Percentiles rank a stretch among this genome's conserved stretches.
Conservation (phyloP, 371 early-diverging fungal genomes). For the Circinella umbellata region DNA sequence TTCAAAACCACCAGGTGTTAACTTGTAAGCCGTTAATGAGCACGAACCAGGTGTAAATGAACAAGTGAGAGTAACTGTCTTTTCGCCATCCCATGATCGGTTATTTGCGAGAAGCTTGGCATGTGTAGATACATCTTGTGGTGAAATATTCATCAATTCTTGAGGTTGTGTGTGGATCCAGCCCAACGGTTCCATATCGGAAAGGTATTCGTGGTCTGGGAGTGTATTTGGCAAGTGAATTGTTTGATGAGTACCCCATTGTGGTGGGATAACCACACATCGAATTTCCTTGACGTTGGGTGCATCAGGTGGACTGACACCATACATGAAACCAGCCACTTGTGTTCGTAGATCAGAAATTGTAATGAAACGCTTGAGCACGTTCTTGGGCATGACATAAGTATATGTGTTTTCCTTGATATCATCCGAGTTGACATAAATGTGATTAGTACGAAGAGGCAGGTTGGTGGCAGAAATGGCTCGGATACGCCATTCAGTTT, state of each 20-base stretch:
- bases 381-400: slow-evolving; percentile 96
- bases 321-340: slow-evolving; percentile 95
- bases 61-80: slow-evolving; percentile 88
- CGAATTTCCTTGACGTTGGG: slow-evolving; percentile 96
- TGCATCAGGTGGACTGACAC: slow-evolving; percentile 91
- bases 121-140: slow-evolving; percentile 93
- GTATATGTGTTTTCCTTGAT: slow-evolving; percentile 90
- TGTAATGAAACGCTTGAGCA: slow-evolving; percentile 94
- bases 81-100: slow-evolving; percentile 95
- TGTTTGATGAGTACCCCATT: slow-evolving; percentile 95
- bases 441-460: slow-evolving; percentile 93
- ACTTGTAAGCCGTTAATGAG: slow-evolving; percentile 93
- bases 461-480: slow-evolving; percentile 96
- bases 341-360: slow-evolving; percentile 96
- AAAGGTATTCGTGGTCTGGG: slow-evolving; percentile 91
- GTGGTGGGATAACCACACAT: slow-evolving; percentile 95
- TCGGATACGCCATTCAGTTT: slow-evolving; percentile 98
- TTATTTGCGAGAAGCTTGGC: slow-evolving; percentile 86
- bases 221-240: slow-evolving; percentile 89
- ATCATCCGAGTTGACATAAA: slow-evolving; percentile 95
- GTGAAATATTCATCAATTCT: slow-evolving; percentile 89
- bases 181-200: slow-evolving; percentile 94
- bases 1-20: slow-evolving; percentile 94
- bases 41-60: slow-evolving; percentile 98
- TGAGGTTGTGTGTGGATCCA: slow-evolving; percentile 98